phyloP scores from a whole-genome alignment of 306 rosid genomes.

The Macrotyloma uniflorum region DNA sequence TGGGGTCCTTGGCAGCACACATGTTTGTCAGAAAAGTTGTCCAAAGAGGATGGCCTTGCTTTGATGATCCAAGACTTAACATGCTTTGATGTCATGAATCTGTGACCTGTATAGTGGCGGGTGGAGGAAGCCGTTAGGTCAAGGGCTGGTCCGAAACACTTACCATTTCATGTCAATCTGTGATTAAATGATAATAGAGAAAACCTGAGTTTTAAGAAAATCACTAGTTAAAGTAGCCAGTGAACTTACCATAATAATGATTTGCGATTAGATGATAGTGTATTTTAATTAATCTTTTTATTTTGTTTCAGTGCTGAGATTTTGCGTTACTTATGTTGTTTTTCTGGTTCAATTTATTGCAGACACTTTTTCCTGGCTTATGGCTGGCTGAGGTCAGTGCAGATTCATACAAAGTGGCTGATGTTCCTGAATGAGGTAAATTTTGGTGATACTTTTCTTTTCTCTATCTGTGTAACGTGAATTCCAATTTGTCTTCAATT shows the following conservation, averaged over 20 bases:
- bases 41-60: background rate
- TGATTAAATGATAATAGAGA: background rate
- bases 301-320: background rate
- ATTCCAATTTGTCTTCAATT: slow-evolving; percentile 16
- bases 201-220: background rate
- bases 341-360: slow-evolving; percentile 35
- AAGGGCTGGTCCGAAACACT: background rate
- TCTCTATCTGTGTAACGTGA: background rate
- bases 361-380: slow-evolving; percentile 59
- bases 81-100: background rate
- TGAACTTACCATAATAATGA: too few relatives aligned
- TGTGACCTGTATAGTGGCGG: background rate
- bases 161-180: background rate
- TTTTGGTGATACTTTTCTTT: slow-evolving; percentile 21
- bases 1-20: background rate
- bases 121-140: background rate
- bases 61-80: background rate
- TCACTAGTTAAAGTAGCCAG: background rate
- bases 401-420: slow-evolving; percentile 61
- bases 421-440: slow-evolving; percentile 56
- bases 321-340: slow-evolving; percentile 2
- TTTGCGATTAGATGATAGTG: background rate
- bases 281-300: background rate
- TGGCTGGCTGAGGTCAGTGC: slow-evolving; percentile 50
- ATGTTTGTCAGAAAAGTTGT: background rate